Evolutionary conservation across 352 stramenopile genomes (phyloP).

Genomic region (Lagenidium sp.): DNA sequence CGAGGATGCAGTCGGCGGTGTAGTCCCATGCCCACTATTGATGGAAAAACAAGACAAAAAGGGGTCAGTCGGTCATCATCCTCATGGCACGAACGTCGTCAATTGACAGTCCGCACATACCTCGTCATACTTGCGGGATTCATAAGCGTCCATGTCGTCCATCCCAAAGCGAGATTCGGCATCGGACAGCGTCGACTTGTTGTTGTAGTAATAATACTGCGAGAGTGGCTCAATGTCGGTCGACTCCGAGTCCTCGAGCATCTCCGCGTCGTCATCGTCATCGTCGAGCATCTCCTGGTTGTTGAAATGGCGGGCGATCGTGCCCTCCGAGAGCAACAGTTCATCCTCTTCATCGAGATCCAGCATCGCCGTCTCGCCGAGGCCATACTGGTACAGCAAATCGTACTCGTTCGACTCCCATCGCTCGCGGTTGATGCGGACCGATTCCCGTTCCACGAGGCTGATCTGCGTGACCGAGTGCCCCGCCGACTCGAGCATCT

Average conservation of each 20-base stretch:
- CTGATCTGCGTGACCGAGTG: constrained; percentile 56
- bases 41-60: neutral
- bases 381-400: constrained; percentile 70
- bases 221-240: constrained; percentile 19
- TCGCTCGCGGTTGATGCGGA: constrained; percentile 71
- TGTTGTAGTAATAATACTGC: constrained; percentile 42
- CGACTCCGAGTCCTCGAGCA: constrained; percentile 40
- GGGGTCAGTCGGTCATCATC: neutral
- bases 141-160: constrained; percentile 71
- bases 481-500: constrained; percentile 63
- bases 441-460: constrained; percentile 51
- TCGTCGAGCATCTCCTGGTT: constrained; percentile 10
- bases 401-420: constrained; percentile 85
- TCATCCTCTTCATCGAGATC: constrained; percentile 48
- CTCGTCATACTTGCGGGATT: constrained; percentile 55
- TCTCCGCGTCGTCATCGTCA: constrained; percentile 23
- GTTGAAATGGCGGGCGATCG: neutral
- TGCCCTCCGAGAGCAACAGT: constrained; percentile 23
- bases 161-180: constrained; percentile 51
- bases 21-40: constrained; percentile 38
- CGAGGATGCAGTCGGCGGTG: constrained; percentile 56
- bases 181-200: constrained; percentile 27
- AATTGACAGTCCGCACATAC: too few species aligned
- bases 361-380: constrained; percentile 54
- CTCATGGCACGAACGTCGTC: neutral